These are phyloP conservation scores for Limonium bicolor DNA, from an alignment of 148 eudicot genomes.

Conservation along the genomic window DNA sequence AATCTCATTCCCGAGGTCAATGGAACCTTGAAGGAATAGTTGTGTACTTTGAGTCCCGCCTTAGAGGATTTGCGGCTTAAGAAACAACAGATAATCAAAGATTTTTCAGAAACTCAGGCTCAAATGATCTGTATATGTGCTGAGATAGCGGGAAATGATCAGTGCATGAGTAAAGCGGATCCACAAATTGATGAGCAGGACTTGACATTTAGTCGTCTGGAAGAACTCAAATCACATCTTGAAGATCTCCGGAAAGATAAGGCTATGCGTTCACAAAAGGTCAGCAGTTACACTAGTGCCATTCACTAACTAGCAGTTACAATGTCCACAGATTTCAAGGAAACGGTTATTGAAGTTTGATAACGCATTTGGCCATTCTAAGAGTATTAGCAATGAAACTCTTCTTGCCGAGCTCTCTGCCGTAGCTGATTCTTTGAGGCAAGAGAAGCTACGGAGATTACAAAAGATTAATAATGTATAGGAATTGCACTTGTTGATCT, in stretches of 20 bases:
- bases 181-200: slow-evolving; percentile 44
- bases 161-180: slow-evolving; percentile 22
- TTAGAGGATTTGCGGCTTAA: slow-evolving; percentile 47
- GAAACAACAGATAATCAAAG: slow-evolving; percentile 54
- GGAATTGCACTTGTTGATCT: slow-evolving; percentile 49
- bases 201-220: slow-evolving; percentile 52
- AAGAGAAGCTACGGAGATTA: slow-evolving; percentile 51
- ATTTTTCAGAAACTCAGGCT: slow-evolving; percentile 44
- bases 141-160: slow-evolving; percentile 60
- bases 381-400: slow-evolving; percentile 75
- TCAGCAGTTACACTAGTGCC: slow-evolving; percentile 25
- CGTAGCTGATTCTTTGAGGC: slow-evolving; percentile 41
- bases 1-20: slow-evolving; percentile 33
- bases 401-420: slow-evolving; percentile 49
- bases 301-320: slow-evolving; percentile 60
- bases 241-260: slow-evolving; percentile 72
- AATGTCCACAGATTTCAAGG: slow-evolving; percentile 56
- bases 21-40: slow-evolving; percentile 48
- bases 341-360: slow-evolving; percentile 34
- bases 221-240: slow-evolving; percentile 61
- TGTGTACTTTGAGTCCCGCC: slow-evolving; percentile 35
- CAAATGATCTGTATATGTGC: slow-evolving; percentile 50
- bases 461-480: slow-evolving; percentile 33
- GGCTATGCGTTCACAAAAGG: slow-evolving; percentile 66
- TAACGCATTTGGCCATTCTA: slow-evolving; percentile 35